A percentile compares a stretch with the other conserved stretches of the same genome.
Evolutionary conservation across 1,284 basidiomycete species (phyloP).

Genomic region (Malassezia sp.): DNA sequence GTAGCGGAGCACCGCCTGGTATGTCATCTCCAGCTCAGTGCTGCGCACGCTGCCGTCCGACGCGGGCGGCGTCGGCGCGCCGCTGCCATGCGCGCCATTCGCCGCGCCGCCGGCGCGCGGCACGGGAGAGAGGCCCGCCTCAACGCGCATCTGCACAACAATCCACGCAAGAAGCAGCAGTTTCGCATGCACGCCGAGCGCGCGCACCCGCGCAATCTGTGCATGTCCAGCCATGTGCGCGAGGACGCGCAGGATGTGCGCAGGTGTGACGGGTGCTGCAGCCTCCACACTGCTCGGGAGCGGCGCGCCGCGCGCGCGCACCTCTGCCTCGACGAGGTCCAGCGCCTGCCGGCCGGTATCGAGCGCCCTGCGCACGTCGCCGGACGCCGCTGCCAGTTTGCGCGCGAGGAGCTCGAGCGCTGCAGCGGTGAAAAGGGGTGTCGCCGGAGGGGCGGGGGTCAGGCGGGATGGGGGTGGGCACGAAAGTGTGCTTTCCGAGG

Average conservation of each 20-base stretch:
- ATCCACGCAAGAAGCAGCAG: constrained; percentile 35
- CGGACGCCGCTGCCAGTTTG: constrained; percentile 47
- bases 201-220: constrained; percentile 33
- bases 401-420: constrained; percentile 48
- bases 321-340: constrained; percentile 43
- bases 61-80: background rate
- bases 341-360: constrained; percentile 46
- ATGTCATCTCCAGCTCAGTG: constrained; percentile 32
- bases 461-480: no score
- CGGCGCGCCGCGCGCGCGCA: constrained; percentile 14
- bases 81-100: no score
- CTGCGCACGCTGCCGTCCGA: constrained; percentile 19
- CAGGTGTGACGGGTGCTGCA: constrained; percentile 16
- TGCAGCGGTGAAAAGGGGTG: constrained; percentile 43
- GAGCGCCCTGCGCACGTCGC: constrained; percentile 48
- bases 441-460: constrained; percentile 3
- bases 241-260: constrained; percentile 41
- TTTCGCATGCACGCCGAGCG: constrained; percentile 38
- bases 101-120: constrained; percentile 22
- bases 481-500: no score
- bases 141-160: constrained; percentile 23
- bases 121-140: constrained; percentile 16
- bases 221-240: constrained; percentile 34
- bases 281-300: no score
- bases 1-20: constrained; percentile 25